Evolutionary conservation across 129 eudicot genomes (phyloP), one percentile per base, ranked within the genome.

Genomic region (Helichrysum umbraculigerum): DNA sequence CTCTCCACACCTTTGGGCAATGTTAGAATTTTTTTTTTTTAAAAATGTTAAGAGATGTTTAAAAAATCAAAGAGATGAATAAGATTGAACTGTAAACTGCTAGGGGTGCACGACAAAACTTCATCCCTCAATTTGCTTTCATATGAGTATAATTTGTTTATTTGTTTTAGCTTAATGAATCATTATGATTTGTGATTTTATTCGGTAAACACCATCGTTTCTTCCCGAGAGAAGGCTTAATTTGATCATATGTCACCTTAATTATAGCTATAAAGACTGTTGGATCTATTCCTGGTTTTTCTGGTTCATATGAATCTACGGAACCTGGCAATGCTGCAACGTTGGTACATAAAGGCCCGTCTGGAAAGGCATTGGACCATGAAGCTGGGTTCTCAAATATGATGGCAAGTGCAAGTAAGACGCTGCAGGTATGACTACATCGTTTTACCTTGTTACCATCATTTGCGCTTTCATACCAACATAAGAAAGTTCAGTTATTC

Each of bases 361-460:
- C 82, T 83, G 97, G 88, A 74, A 91, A 86, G 68, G 76, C 88
- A 57, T 42, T 82, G 77, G 92, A 86, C 73, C 84, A 80, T 51
- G 92, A 86, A 70, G 89, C 85, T 54, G 92, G 86, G 61, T 77
- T 66, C 75, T 61, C 79, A 68, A 83, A 85, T 85, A 42, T 74
- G 57, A 74, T 76, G 52, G 47, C 79, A 17, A 75, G 73, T 83
- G 87, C 86, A 70, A 89, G 77, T 71, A 87, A 85, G 63, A n/a
- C 82, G 50, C 70, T 69, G 70, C 93, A 86, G 96, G 98, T 91
- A 86, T 70, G 78, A 52, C 76, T 42, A 17, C 72, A 35, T 35
- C 21, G 25, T 50, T 11, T 57, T 17, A 7, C 19, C 51, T 51
- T 32, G 62, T 66, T 77, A 42, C 51, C 6, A 42, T 59, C 51